Evolutionary conservation across 177 flowering plant species (phyloP), one percentile per base, ranked within the genome.

Genomic region (Vitis hybrid): DNA sequence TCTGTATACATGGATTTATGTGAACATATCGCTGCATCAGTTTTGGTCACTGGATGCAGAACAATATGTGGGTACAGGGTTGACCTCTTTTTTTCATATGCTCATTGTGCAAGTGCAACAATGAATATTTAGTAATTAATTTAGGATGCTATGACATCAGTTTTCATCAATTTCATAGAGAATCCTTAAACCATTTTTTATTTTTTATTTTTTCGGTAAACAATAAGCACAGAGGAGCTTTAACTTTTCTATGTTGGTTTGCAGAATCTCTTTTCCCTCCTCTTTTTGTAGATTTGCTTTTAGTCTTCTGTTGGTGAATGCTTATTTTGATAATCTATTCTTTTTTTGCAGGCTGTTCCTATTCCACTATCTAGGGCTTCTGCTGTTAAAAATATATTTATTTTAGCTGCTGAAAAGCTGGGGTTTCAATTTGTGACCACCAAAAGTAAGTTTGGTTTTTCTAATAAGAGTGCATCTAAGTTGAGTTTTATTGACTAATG

Each of bases 361-460:
- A 66, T 95, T 76, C 98, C 98, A 69, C 75, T 82, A 66, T 73
- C 88, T 46, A 90, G 80, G 79, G 87, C 84, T 58, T 71, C 87
- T 69, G 65, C 77, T 46, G 80, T 87, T 46, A 82, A 82, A 76
- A 60, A 81, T 40, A 75, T 82, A 71, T 95, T 93, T 72, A 77
- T 65, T 69, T 66, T 85, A 69, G 99, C 97, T 63, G 96, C 99
- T 52, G 80, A 89, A 73, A 93, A 82, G 83, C 69, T 89, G 79
- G 93, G 97, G 11, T 88, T 91, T 75, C 78, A 84, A 56, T 90
- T 95, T 82, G 77, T 66, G 72, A 63, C 75, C 51, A 56, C 60
- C 11, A 84, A 86, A 77, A 69, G 98, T 91, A 82, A 87, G 90
- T 73, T 72, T 60, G 19, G 59, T 32, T 12, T 27, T 19, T 56